These are phyloP conservation scores for Neurospora sp. DNA, from an alignment of 495 filamentous ascomycete genomes.

Conservation along the genomic window DNA sequence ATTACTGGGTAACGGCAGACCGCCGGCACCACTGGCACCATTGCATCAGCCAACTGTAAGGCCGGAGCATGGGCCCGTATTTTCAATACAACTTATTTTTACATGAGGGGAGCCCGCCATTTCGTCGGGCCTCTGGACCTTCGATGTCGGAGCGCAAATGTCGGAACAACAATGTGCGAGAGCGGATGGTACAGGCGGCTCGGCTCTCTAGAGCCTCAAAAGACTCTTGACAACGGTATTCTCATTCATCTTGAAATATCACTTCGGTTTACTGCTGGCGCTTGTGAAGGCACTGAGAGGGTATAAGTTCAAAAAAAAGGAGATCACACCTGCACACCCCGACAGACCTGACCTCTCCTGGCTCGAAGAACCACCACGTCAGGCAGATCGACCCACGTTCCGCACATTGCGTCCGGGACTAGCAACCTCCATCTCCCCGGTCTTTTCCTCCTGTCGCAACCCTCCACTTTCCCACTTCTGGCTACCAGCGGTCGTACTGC, in stretches of 20 bases:
- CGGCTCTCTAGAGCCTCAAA: background rate
- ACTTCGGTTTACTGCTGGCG: background rate
- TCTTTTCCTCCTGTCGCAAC: constrained; percentile 22
- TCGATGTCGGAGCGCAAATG: background rate
- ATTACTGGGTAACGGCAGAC: background rate
- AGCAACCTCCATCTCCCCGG: constrained; percentile 24
- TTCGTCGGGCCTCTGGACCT: background rate
- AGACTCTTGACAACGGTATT: background rate
- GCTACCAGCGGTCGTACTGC: background rate
- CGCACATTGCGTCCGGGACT: constrained; percentile 23
- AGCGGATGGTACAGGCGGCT: background rate
- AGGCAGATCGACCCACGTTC: constrained; percentile 27
- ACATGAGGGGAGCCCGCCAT: background rate
- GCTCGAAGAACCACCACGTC: constrained; percentile 5
- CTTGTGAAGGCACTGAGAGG: background rate
- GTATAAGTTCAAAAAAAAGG: constrained; percentile 11
- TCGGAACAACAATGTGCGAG: background rate
- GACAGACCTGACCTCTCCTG: background rate
- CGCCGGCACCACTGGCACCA: background rate
- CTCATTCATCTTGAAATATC: background rate
- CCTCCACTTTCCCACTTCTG: constrained; percentile 17
- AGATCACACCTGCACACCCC: constrained; percentile 9
- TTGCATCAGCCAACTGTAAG: background rate
- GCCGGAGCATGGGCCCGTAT: background rate
- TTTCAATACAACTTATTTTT: background rate